A percentile compares a stretch with the other conserved stretches of the same genome.
Evolutionary conservation across 108 stramenopile genomes (phyloP).

Genomic region (Skeletonema costatum): DNA sequence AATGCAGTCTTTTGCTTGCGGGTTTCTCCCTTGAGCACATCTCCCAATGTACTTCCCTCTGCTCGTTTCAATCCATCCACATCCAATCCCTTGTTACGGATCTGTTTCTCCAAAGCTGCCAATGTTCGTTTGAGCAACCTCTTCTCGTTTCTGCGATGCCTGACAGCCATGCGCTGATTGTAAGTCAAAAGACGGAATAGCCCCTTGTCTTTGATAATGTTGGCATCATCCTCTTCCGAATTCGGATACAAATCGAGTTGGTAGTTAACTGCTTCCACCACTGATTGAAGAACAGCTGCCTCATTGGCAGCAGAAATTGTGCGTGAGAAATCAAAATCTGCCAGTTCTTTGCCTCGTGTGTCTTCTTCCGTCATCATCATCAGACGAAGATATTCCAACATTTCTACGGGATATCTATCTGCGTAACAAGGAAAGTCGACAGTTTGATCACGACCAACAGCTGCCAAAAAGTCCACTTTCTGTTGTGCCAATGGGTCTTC

Average conservation of each 20-base stretch:
- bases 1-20: constrained; percentile 81
- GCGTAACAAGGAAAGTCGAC: constrained; percentile 95
- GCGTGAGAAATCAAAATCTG: constrained; percentile 82
- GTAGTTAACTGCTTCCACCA: constrained; percentile 82
- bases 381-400: constrained; percentile 94
- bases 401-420: constrained; percentile 94
- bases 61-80: constrained; percentile 70
- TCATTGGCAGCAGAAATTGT: constrained; percentile 91
- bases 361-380: constrained; percentile 95
- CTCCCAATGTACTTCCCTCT: constrained; percentile 81
- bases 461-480: constrained; percentile 83
- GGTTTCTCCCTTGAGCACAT: constrained; percentile 78
- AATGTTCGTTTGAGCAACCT: constrained; percentile 88
- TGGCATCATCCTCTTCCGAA: constrained; percentile 87
- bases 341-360: constrained; percentile 71
- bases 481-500: constrained; percentile 85
- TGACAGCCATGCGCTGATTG: constrained; percentile 90
- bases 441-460: constrained; percentile 75
- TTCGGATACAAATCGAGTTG: constrained; percentile 88
- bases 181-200: constrained; percentile 79
- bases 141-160: constrained; percentile 89
- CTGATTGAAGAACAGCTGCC: constrained; percentile 84
- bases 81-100: constrained; percentile 75
- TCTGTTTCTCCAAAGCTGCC: constrained; percentile 86
- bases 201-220: constrained; percentile 83